A percentile compares a stretch with the other conserved stretches of the same genome.
Conservation (phyloP, 1,139 yeast species). For the Candida freyschussii region DNA sequence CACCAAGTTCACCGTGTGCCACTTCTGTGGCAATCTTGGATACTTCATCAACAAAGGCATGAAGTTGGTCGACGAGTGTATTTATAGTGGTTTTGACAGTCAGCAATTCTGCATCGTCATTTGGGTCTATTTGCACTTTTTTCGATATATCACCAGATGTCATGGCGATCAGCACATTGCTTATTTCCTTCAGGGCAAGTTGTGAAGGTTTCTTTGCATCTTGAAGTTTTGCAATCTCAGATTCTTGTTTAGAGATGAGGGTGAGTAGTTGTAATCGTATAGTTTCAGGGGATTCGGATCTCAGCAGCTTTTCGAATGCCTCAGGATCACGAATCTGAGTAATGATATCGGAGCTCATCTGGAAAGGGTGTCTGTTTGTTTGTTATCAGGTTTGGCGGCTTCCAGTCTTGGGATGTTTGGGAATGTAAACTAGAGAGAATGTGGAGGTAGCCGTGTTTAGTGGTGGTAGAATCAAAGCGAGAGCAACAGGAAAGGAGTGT, state of each 20-base stretch:
- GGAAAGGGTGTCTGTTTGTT: neutral
- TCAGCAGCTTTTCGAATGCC: slow-evolving; percentile 7
- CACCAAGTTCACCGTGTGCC: slow-evolving; percentile 85
- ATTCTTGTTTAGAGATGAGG: slow-evolving; percentile 9
- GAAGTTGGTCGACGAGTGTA: slow-evolving; percentile 84
- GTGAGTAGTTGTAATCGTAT: slow-evolving; percentile 6
- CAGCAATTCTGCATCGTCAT: slow-evolving; percentile 70
- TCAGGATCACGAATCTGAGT: slow-evolving; percentile 8
- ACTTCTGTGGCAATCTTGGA: slow-evolving; percentile 86
- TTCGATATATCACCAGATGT: slow-evolving; percentile 83
- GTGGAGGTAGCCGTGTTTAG: too few relatives aligned
- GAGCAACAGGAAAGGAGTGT: neutral
- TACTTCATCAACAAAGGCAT: slow-evolving; percentile 76
- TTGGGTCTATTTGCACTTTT: slow-evolving; percentile 69
- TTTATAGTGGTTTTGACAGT: slow-evolving; percentile 78
- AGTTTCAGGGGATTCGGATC: slow-evolving; percentile 7
- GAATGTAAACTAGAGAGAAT: neutral
- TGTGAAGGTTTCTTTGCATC: slow-evolving; percentile 57
- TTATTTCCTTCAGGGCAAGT: slow-evolving; percentile 23
- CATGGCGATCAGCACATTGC: slow-evolving; percentile 71
- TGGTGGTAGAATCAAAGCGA: too few relatives aligned
- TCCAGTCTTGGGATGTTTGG: neutral
- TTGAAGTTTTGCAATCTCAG: slow-evolving; percentile 8
- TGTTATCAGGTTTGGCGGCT: too few relatives aligned
- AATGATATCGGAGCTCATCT: too few relatives aligned